phyloP scores from a whole-genome alignment of 192 early-diverging fungal genomes.

The Gigaspora rosea region DNA sequence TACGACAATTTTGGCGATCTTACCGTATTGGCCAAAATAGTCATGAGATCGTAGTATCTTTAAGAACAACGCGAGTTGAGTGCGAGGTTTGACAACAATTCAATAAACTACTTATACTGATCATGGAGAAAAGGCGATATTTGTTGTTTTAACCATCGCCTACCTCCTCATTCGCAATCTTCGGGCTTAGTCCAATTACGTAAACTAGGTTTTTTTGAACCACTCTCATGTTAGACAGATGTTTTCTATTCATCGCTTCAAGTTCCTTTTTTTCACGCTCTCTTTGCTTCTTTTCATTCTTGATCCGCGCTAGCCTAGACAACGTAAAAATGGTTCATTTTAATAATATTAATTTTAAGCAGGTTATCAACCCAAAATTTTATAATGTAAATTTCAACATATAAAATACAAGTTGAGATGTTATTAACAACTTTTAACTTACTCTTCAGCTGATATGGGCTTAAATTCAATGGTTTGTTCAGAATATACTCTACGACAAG shows the following conservation, averaged over 20 bases:
- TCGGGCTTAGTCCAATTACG: constrained; percentile 89
- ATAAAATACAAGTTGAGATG: background rate
- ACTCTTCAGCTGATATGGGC: constrained; percentile 90
- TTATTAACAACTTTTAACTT: constrained; percentile 39
- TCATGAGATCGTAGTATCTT: constrained; percentile 81
- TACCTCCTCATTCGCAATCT: constrained; percentile 89
- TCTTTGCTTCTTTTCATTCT: constrained; percentile 69
- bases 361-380: background rate
- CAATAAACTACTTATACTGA: constrained; percentile 9
- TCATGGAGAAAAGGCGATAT: constrained; percentile 8
- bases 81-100: background rate
- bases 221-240: constrained; percentile 87
- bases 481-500: constrained; percentile 87
- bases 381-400: background rate
- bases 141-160: background rate
- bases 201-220: constrained; percentile 98
- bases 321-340: background rate
- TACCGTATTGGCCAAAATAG: constrained; percentile 99
- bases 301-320: constrained; percentile 46
- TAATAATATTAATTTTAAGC: no score
- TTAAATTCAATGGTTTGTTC: constrained; percentile 89
- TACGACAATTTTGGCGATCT: constrained; percentile 91
- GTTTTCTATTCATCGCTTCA: constrained; percentile 72
- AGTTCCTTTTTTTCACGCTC: constrained; percentile 92
- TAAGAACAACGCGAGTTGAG: constrained; percentile 17